These are phyloP conservation scores for Triadica sebifera DNA, from an alignment of 345 rosid genomes.

Conservation along the genomic window DNA sequence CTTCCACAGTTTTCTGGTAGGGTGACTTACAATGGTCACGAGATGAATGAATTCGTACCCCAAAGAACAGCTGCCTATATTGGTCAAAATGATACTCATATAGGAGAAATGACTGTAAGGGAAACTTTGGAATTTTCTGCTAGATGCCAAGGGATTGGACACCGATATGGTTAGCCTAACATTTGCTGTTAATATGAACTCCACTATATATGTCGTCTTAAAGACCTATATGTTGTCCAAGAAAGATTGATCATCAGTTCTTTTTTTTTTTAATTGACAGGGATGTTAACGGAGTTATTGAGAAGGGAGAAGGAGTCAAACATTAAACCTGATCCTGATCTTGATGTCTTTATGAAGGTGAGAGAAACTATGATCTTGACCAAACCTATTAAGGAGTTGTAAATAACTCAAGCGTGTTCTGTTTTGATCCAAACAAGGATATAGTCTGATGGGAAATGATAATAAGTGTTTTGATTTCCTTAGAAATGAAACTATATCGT, in stretches of 20 bases:
- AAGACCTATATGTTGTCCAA: not conserved
- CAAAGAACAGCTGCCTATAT: constrained; percentile 23
- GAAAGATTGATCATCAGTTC: not conserved
- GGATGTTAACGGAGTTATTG: constrained; percentile 56
- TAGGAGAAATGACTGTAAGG: constrained; percentile 20
- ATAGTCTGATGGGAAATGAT: not conserved
- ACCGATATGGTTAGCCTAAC: constrained; percentile 13
- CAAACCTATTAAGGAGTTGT: not conserved
- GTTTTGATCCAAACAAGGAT: not conserved
- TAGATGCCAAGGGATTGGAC: constrained; percentile 19
- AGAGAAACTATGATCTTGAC: not conserved
- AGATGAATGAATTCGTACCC: constrained; percentile 20
- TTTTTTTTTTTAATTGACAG: constrained; percentile 27
- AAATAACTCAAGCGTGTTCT: not conserved
- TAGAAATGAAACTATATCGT: too few species aligned
- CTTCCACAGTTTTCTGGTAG: constrained; percentile 19
- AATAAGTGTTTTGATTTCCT: too few species aligned
- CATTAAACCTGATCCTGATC: constrained; percentile 69
- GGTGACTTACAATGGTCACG: constrained; percentile 24
- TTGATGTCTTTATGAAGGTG: constrained; percentile 79
- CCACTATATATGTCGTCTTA: not conserved
- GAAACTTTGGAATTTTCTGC: constrained; percentile 21
- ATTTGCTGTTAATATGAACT: not conserved
- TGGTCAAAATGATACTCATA: constrained; percentile 15
- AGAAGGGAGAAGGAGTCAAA: constrained; percentile 76